A percentile compares a stretch with the other conserved stretches of the same genome.
phyloP scores from a whole-genome alignment of 2,329 filamentous ascomycete species.

The Nothopassalora personata region DNA sequence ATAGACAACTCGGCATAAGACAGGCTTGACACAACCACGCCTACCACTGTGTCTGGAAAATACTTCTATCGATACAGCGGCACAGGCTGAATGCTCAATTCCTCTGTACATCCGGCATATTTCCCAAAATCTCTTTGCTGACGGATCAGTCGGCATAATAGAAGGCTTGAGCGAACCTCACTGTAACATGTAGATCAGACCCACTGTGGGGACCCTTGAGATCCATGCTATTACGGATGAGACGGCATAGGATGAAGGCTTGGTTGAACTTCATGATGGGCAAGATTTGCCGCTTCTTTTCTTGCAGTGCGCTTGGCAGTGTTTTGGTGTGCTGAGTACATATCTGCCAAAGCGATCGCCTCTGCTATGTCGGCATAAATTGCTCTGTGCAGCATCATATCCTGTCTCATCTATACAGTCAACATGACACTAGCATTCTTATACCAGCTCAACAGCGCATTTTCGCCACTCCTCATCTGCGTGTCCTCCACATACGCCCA shows the following conservation, averaged over 20 bases:
- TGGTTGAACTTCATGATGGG: not conserved
- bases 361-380: not conserved
- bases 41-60: not conserved
- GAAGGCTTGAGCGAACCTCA: constrained; percentile 2
- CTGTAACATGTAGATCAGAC: not conserved
- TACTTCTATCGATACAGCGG: not conserved
- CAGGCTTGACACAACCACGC: not conserved
- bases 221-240: not conserved
- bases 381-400: not conserved
- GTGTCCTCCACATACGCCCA: constrained; percentile 93
- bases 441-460: constrained; percentile 88
- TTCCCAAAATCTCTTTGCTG: not conserved
- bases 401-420: constrained; percentile 56
- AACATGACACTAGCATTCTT: constrained; percentile 91
- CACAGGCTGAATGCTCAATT: not conserved
- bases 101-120: not conserved
- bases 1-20: too few species aligned
- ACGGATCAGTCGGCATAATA: not conserved
- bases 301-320: not conserved
- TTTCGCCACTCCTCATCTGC: constrained; percentile 82
- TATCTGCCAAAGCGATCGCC: not conserved
- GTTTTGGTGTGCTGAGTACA: not conserved
- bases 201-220: not conserved
- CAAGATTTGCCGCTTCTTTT: not conserved
- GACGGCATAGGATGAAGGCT: not conserved